phyloP scores from a whole-genome alignment of 176 grass and related monocot genomes.

The Chrysopogon serrulatus region DNA sequence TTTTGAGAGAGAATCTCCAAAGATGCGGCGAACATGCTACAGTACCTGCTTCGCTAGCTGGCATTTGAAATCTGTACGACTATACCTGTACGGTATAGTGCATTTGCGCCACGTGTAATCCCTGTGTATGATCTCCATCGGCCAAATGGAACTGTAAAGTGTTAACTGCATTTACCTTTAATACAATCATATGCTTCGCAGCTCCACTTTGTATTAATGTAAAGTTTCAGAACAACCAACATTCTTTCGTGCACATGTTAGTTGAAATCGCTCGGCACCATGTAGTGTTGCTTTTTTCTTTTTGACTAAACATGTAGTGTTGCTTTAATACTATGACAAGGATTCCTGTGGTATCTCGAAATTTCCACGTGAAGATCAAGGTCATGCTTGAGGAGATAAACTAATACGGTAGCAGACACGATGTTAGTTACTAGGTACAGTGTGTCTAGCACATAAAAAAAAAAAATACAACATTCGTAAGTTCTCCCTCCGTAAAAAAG shows the following conservation, averaged over 20 bases:
- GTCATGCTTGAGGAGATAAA: background rate
- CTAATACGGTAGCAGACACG: background rate
- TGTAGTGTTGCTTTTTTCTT: no score
- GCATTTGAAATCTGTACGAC: constrained; percentile 3
- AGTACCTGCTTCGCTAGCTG: background rate
- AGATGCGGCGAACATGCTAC: constrained; percentile 20
- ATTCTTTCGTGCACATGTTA: background rate
- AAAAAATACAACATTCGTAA: no score
- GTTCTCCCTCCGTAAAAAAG: no score
- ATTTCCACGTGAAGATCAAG: constrained; percentile 2
- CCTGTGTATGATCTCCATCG: background rate
- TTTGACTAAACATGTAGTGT: no score
- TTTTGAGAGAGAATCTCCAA: constrained; percentile 9
- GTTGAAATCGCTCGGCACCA: background rate
- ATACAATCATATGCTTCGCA: background rate
- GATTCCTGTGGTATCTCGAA: background rate
- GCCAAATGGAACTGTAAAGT: background rate
- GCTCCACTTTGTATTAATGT: background rate
- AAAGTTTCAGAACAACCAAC: background rate
- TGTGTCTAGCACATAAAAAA: no score
- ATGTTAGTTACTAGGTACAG: background rate
- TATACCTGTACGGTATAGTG: background rate
- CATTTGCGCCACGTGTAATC: background rate
- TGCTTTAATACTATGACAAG: background rate
- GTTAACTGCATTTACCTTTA: background rate